Percentiles rank a stretch among this genome's conserved stretches.
Conservation (phyloP, 2,329 filamentous ascomycete species). For the Pestalotiopsis sp. region DNA sequence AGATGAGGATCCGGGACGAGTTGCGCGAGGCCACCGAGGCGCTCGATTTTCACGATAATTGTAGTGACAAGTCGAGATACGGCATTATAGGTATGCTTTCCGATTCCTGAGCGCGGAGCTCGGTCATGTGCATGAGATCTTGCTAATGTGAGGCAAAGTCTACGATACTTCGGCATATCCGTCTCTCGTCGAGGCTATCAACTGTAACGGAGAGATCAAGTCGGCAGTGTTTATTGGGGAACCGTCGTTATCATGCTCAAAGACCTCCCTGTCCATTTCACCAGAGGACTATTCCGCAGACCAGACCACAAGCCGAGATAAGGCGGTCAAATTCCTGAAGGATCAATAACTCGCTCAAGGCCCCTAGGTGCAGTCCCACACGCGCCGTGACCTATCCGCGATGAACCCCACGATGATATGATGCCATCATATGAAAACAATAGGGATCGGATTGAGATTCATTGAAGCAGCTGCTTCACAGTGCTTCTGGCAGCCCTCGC, state of each 20-base stretch:
- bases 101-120: no score
- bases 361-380: not conserved
- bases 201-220: constrained; percentile 6
- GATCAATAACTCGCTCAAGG: not conserved
- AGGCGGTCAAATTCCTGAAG: not conserved
- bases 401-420: not conserved
- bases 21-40: constrained; percentile 9
- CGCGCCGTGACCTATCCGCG: not conserved
- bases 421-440: not conserved
- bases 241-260: not conserved
- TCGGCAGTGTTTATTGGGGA: constrained; percentile 1
- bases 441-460: not conserved
- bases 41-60: not conserved
- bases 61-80: constrained; percentile 2
- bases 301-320: not conserved
- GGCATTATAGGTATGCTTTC: constrained; percentile 6
- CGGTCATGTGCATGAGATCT: not conserved
- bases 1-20: constrained; percentile 1
- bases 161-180: not conserved
- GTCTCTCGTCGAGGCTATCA: not conserved
- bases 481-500: not conserved
- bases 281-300: not conserved
- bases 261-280: not conserved
- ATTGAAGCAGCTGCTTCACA: not conserved
- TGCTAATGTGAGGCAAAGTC: not conserved